phyloP scores from a whole-genome alignment of 108 stramenopile species.

The Nitzschia putrida region DNA sequence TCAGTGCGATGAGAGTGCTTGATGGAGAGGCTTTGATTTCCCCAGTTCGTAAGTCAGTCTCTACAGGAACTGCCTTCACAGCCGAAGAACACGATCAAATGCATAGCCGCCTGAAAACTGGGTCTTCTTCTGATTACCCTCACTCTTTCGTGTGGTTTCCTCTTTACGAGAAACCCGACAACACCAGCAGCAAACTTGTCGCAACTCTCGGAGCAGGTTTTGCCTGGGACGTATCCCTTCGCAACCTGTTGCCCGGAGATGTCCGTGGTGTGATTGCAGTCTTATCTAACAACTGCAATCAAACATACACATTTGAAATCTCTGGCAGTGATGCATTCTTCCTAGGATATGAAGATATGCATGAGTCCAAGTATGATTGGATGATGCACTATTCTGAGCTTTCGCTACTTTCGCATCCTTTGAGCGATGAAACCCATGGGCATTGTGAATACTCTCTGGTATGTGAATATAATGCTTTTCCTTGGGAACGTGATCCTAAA shows the following conservation, averaged over 20 bases:
- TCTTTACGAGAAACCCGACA: not conserved
- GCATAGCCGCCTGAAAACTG: not conserved
- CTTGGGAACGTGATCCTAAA: not conserved
- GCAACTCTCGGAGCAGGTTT: not conserved
- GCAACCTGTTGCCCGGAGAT: not conserved
- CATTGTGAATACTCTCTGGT: constrained; percentile 16
- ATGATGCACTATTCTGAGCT: not conserved
- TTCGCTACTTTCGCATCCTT: constrained; percentile 5
- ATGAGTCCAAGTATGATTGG: constrained; percentile 10
- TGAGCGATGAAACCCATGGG: not conserved
- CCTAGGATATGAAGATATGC: constrained; percentile 1
- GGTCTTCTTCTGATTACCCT: not conserved
- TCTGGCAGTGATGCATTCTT: not conserved
- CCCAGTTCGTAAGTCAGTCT: constrained; percentile 2
- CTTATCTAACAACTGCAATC: constrained; percentile 11
- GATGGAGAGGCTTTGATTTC: not conserved
- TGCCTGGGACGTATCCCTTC: constrained; percentile 12
- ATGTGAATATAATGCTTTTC: not conserved
- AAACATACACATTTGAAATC: constrained; percentile 17
- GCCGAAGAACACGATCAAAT: constrained; percentile 12
- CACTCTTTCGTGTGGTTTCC: constrained; percentile 8
- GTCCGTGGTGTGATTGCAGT: constrained; percentile 3
- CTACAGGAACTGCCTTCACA: constrained; percentile 2
- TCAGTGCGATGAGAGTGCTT: not conserved
- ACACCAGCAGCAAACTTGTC: constrained; percentile 6